Percentiles rank a stretch among this genome's conserved stretches.
These are phyloP conservation scores for Moesziomyces globuligerus DNA, from an alignment of 1,284 basidiomycete genomes.

Conservation along the genomic window DNA sequence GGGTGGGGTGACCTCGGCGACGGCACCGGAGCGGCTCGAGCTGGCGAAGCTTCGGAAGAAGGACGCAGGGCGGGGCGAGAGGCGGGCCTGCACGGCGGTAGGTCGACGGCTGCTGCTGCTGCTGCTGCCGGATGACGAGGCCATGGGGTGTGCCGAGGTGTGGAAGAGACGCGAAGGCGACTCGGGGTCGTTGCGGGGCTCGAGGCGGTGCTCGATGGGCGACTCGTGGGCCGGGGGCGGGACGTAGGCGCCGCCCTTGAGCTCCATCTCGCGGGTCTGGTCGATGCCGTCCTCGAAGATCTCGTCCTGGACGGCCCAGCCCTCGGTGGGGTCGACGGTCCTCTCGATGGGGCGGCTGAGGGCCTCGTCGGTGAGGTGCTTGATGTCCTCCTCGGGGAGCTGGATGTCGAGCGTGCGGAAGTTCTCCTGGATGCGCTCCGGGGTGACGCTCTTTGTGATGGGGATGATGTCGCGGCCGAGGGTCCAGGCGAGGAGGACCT, in stretches of 20 bases:
- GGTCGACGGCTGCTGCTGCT: constrained; percentile 31
- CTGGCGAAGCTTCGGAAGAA: constrained; percentile 49
- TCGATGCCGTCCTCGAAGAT: constrained; percentile 62
- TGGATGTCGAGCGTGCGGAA: constrained; percentile 41
- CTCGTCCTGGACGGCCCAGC: constrained; percentile 55
- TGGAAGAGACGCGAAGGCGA: constrained; percentile 32
- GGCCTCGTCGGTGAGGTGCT: constrained; percentile 56
- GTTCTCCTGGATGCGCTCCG: constrained; percentile 56
- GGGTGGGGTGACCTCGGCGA: constrained; percentile 31
- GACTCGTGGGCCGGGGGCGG: constrained; percentile 53
- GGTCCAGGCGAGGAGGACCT: constrained; percentile 57
- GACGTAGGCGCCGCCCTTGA: constrained; percentile 49
- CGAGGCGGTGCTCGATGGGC: constrained; percentile 50
- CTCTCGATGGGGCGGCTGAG: constrained; percentile 53
- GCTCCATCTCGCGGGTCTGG: constrained; percentile 51
- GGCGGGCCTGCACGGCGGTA: constrained; percentile 47
- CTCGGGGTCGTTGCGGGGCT: constrained; percentile 57
- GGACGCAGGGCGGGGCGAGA: constrained; percentile 12
- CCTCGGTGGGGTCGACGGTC: constrained; percentile 56
- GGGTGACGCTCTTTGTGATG: constrained; percentile 51
- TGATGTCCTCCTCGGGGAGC: constrained; percentile 52
- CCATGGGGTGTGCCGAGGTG: constrained; percentile 40
- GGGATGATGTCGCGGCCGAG: constrained; percentile 56
- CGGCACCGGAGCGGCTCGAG: constrained; percentile 37
- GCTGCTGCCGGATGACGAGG: constrained; percentile 28